phyloP scores from a whole-genome alignment of 352 stramenopile genomes.

The Elongisporangium undulatum region DNA sequence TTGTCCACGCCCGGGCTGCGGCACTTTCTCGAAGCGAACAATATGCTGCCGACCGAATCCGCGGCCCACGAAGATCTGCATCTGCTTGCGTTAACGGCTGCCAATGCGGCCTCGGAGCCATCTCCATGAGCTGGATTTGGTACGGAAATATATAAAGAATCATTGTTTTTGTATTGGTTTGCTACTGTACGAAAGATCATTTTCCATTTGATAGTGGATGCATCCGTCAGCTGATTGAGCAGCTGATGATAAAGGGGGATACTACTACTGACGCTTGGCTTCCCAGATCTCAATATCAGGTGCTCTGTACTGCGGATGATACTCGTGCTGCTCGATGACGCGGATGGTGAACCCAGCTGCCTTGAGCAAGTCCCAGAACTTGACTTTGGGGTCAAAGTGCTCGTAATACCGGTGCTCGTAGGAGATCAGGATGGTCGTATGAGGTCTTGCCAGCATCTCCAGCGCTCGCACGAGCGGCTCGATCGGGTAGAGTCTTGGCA shows the following conservation, averaged over 20 bases:
- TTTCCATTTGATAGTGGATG: neutral
- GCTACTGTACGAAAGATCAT: slow-evolving; percentile 3
- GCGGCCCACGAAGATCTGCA: slow-evolving; percentile 63
- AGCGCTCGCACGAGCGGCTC: slow-evolving; percentile 91
- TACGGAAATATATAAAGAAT: neutral
- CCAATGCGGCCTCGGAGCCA: slow-evolving; percentile 5
- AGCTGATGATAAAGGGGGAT: neutral
- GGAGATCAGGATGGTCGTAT: slow-evolving; percentile 74
- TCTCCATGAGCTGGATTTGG: neutral
- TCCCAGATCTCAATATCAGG: slow-evolving; percentile 91
- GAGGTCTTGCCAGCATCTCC: slow-evolving; percentile 42
- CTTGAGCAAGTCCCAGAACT: slow-evolving; percentile 74
- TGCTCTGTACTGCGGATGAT: slow-evolving; percentile 69
- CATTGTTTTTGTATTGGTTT: slow-evolving; percentile 4
- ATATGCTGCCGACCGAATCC: slow-evolving; percentile 35
- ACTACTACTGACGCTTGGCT: slow-evolving; percentile 7
- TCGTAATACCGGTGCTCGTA: slow-evolving; percentile 86
- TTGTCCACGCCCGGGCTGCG: slow-evolving; percentile 69
- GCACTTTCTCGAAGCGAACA: slow-evolving; percentile 56
- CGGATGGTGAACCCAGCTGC: slow-evolving; percentile 41
- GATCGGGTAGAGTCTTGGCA: slow-evolving; percentile 95
- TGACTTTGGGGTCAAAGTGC: slow-evolving; percentile 72
- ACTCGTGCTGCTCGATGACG: slow-evolving; percentile 41
- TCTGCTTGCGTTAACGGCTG: slow-evolving; percentile 59
- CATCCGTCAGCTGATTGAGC: neutral